Conservation (phyloP, 2,329 filamentous ascomycete species). For the Aspergillus tamarii region DNA sequence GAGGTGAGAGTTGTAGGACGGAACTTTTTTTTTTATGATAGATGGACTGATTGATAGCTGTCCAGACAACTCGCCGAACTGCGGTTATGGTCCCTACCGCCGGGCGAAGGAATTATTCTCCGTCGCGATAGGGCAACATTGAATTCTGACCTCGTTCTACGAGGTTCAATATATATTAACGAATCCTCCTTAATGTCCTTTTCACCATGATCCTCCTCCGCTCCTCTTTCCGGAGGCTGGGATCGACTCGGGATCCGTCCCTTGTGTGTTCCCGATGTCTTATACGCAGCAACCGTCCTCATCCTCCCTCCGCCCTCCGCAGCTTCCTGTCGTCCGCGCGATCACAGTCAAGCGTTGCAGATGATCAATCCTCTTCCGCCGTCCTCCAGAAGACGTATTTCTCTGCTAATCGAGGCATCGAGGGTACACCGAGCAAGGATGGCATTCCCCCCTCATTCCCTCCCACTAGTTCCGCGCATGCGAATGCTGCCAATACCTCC, state of each 20-base stretch:
- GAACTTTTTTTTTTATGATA: not conserved
- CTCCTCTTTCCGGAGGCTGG: constrained; percentile 39
- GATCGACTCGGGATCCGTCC: constrained; percentile 33
- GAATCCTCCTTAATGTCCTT: constrained; percentile 15
- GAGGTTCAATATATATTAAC: not conserved
- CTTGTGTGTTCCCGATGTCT: constrained; percentile 41
- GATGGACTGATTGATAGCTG: constrained; percentile 1
- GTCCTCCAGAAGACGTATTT: constrained; percentile 44
- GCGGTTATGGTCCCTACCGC: constrained; percentile 34
- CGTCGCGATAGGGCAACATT: constrained; percentile 20
- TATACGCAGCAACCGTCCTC: constrained; percentile 22
- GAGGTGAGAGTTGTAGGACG: not conserved
- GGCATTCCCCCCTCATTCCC: constrained; percentile 33
- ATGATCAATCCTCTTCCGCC: constrained; percentile 29
- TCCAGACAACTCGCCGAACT: constrained; percentile 10
- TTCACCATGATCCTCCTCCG: constrained; percentile 43
- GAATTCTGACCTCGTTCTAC: constrained; percentile 21
- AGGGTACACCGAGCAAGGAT: constrained; percentile 22
- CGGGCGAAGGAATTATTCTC: constrained; percentile 30
- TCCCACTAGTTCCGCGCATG: constrained; percentile 24
- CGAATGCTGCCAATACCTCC: constrained; percentile 17
- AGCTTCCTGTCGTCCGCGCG: constrained; percentile 36
- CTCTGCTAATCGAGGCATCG: constrained; percentile 36
- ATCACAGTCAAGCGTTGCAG: constrained; percentile 33
- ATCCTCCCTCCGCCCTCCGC: constrained; percentile 28